These are phyloP conservation scores for Pochonia chlamydosporia DNA, from an alignment of 2,329 filamentous ascomycete species.

Conservation along the genomic window DNA sequence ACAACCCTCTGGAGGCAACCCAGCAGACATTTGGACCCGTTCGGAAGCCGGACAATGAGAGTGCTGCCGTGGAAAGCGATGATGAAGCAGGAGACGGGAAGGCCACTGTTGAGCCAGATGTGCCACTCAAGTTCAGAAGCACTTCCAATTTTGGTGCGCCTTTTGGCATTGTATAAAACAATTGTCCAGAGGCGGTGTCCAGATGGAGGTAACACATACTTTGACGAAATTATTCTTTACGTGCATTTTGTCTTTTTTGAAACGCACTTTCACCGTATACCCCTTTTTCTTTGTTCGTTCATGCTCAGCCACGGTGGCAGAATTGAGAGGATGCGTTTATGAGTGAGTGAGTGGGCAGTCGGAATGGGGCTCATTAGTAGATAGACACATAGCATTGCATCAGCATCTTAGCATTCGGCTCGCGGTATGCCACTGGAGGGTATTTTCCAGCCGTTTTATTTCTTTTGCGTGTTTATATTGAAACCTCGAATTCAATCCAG, in stretches of 20 bases:
- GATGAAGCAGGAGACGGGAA: slow-evolving; percentile 20
- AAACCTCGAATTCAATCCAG: too few species aligned
- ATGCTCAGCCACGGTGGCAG: background rate
- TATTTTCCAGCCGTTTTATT: background rate
- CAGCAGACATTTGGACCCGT: slow-evolving; percentile 9
- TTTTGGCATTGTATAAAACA: slow-evolving; percentile 29
- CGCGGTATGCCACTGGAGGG: background rate
- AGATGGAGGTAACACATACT: background rate
- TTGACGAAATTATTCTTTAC: background rate
- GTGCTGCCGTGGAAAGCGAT: slow-evolving; percentile 12
- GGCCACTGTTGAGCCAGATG: slow-evolving; percentile 29
- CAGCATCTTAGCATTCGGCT: background rate
- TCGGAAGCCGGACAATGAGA: slow-evolving; percentile 14
- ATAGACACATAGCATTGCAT: slow-evolving; percentile 1
- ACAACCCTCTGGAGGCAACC: background rate
- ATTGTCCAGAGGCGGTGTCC: too few species aligned
- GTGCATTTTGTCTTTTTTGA: background rate
- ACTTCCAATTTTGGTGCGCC: slow-evolving; percentile 44
- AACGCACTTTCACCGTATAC: slow-evolving; percentile 1
- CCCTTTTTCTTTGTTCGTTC: slow-evolving; percentile 1
- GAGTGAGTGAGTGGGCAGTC: background rate
- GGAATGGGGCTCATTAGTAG: background rate
- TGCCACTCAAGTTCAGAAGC: slow-evolving; percentile 39
- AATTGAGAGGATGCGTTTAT: background rate
- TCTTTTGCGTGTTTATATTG: too few species aligned